These are phyloP conservation scores for Drechslerella stenobrocha DNA, from an alignment of 2,329 filamentous ascomycete genomes.

Conservation along the genomic window DNA sequence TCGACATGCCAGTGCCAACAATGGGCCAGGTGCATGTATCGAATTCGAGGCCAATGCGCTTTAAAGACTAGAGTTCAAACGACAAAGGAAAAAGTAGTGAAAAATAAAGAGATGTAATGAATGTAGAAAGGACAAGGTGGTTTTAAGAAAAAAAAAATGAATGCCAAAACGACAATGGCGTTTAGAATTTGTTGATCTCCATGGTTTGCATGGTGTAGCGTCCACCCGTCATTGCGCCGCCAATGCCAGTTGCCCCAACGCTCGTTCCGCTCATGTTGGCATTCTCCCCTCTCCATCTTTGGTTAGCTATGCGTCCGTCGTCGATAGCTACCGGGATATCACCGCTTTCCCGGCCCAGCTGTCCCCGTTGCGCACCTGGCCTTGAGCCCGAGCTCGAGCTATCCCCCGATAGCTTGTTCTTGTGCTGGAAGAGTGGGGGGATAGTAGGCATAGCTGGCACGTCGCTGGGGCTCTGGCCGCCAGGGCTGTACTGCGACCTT, in stretches of 20 bases:
- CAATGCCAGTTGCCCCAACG: slow-evolving; percentile 27
- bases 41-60: neutral
- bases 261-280: slow-evolving; percentile 11
- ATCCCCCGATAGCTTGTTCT: slow-evolving; percentile 28
- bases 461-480: slow-evolving; percentile 11
- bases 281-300: slow-evolving; percentile 27
- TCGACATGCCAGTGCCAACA: slow-evolving; percentile 45
- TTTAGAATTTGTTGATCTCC: slow-evolving; percentile 46
- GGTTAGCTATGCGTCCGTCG: slow-evolving; percentile 14
- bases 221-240: slow-evolving; percentile 43
- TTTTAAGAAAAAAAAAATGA: neutral
- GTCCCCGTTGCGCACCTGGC: slow-evolving; percentile 8
- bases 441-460: slow-evolving; percentile 34
- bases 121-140: slow-evolving; percentile 1
- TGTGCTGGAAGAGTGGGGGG: slow-evolving; percentile 40
- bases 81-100: neutral
- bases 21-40: neutral
- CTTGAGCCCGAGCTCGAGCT: slow-evolving; percentile 8
- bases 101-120: slow-evolving; percentile 1
- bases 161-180: neutral
- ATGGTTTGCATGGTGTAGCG: slow-evolving; percentile 44
- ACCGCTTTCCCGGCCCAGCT: slow-evolving; percentile 35
- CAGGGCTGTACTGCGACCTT: slow-evolving; percentile 3
- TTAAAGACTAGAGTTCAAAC: slow-evolving; percentile 1
- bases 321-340: slow-evolving; percentile 42